These are phyloP conservation scores for Entophlyctis luteolus DNA, from an alignment of 192 early-diverging fungal genomes.

Conservation along the genomic window DNA sequence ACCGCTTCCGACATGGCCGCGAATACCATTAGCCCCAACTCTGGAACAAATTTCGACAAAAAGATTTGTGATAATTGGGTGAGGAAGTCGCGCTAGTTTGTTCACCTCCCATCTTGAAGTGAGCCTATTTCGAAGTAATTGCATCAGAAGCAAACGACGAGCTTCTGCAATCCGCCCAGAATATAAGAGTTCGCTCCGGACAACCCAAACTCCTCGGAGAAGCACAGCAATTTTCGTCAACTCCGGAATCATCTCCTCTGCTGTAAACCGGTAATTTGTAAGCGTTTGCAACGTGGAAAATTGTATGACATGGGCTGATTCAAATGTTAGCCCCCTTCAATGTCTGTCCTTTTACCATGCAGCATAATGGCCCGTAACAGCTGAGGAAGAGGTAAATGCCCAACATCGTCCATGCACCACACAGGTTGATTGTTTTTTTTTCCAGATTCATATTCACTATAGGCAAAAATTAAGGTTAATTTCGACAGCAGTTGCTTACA, in stretches of 20 bases:
- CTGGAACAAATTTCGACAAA: slow-evolving; percentile 26
- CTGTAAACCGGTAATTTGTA: slow-evolving; percentile 12
- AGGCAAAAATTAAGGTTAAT: background rate
- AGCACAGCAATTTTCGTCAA: slow-evolving; percentile 32
- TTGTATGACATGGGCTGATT: slow-evolving; percentile 31
- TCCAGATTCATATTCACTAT: slow-evolving; percentile 1
- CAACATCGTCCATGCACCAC: slow-evolving; percentile 26
- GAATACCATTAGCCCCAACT: background rate
- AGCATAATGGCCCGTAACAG: slow-evolving; percentile 32
- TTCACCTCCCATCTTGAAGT: slow-evolving; percentile 14
- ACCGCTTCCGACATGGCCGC: slow-evolving; percentile 1
- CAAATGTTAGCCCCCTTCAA: background rate
- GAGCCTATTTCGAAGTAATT: slow-evolving; percentile 22
- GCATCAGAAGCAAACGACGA: slow-evolving; percentile 34
- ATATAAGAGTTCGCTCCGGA: slow-evolving; percentile 45
- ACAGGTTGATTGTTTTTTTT: slow-evolving; percentile 11
- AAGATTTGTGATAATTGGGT: slow-evolving; percentile 17
- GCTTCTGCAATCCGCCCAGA: slow-evolving; percentile 35
- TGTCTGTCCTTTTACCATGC: slow-evolving; percentile 21
- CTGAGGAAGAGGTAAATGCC: slow-evolving; percentile 24
- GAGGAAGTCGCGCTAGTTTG: slow-evolving; percentile 16
- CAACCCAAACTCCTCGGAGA: slow-evolving; percentile 43
- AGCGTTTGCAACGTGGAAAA: slow-evolving; percentile 27
- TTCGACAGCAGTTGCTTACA: background rate
- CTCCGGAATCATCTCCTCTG: slow-evolving; percentile 26